Percentiles rank a stretch among this genome's conserved stretches.
Conservation (phyloP, 1,284 basidiomycete species). For the Ustilago sp. region DNA sequence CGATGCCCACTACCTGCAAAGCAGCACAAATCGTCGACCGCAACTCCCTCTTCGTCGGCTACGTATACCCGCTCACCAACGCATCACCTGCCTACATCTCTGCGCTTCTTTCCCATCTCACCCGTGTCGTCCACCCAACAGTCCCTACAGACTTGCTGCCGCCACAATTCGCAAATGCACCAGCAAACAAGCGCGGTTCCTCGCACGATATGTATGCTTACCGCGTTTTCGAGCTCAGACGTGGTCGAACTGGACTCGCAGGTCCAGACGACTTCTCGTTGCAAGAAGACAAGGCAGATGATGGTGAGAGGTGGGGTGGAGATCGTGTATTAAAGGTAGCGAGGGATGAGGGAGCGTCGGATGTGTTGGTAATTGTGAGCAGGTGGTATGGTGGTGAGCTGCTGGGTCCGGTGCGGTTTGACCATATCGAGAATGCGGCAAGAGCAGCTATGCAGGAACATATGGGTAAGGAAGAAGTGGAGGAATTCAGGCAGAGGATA, state of each 20-base stretch:
- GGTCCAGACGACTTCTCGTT: constrained; percentile 66
- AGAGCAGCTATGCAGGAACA: constrained; percentile 79
- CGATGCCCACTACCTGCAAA: constrained; percentile 54
- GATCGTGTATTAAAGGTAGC: constrained; percentile 56
- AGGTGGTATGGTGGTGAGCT: constrained; percentile 81
- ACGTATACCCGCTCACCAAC: constrained; percentile 61
- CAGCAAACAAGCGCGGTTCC: constrained; percentile 48
- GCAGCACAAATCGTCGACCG: constrained; percentile 63
- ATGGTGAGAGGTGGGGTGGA: constrained; percentile 66
- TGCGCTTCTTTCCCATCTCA: constrained; percentile 58
- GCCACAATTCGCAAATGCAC: constrained; percentile 54
- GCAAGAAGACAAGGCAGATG: constrained; percentile 63
- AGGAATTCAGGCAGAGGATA: constrained; percentile 43
- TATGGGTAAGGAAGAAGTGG: constrained; percentile 73
- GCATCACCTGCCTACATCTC: constrained; percentile 40
- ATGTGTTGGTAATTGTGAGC: constrained; percentile 65
- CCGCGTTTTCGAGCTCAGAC: constrained; percentile 61
- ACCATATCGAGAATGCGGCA: constrained; percentile 81
- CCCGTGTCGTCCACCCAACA: constrained; percentile 60
- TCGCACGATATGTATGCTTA: constrained; percentile 68
- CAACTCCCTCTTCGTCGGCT: constrained; percentile 65
- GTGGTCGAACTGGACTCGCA: constrained; percentile 53
- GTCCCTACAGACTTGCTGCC: constrained; percentile 57
- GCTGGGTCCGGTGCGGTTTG: constrained; percentile 78
- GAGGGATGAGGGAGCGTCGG: constrained; percentile 59